Conservation (phyloP, 495 filamentous ascomycete genomes). For the Neurospora sp. region DNA sequence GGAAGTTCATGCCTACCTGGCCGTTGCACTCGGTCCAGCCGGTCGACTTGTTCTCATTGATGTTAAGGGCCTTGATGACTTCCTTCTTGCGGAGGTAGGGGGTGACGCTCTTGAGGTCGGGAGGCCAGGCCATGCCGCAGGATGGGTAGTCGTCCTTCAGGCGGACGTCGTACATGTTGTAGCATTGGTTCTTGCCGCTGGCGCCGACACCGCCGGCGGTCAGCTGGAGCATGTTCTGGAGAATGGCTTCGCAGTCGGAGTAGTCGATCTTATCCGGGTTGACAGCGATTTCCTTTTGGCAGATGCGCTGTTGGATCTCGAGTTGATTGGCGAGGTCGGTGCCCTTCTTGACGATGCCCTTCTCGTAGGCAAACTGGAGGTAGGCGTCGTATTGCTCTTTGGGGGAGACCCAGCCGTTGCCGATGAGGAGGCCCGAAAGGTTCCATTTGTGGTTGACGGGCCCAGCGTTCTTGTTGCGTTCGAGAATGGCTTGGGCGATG, state of each 20-base stretch:
- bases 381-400: slow-evolving; percentile 85
- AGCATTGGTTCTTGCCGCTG: slow-evolving; percentile 46
- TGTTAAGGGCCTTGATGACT: slow-evolving; percentile 68
- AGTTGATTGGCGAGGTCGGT: slow-evolving; percentile 53
- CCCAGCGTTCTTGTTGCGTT: slow-evolving; percentile 54
- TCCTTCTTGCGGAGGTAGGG: slow-evolving; percentile 80
- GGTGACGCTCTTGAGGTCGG: slow-evolving; percentile 63
- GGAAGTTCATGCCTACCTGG: slow-evolving; percentile 61
- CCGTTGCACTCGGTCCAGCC: slow-evolving; percentile 91
- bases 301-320: slow-evolving; percentile 31
- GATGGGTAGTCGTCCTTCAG: slow-evolving; percentile 58
- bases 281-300: slow-evolving; percentile 57
- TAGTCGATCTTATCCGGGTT: slow-evolving; percentile 55
- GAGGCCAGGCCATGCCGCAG: slow-evolving; percentile 95
- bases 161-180: slow-evolving; percentile 94
- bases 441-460: slow-evolving; percentile 52
- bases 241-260: slow-evolving; percentile 58
- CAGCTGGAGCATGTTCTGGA: slow-evolving; percentile 54
- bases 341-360: slow-evolving; percentile 57
- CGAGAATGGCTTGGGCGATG: slow-evolving; percentile 77
- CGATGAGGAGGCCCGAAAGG: slow-evolving; percentile 80
- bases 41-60: slow-evolving; percentile 67
- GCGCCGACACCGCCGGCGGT: slow-evolving; percentile 36
- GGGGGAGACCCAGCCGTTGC: slow-evolving; percentile 95
- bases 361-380: slow-evolving; percentile 64